Conservation (phyloP, 1,284 basidiomycete species). For the Pseudozyma tsukubaensis region DNA sequence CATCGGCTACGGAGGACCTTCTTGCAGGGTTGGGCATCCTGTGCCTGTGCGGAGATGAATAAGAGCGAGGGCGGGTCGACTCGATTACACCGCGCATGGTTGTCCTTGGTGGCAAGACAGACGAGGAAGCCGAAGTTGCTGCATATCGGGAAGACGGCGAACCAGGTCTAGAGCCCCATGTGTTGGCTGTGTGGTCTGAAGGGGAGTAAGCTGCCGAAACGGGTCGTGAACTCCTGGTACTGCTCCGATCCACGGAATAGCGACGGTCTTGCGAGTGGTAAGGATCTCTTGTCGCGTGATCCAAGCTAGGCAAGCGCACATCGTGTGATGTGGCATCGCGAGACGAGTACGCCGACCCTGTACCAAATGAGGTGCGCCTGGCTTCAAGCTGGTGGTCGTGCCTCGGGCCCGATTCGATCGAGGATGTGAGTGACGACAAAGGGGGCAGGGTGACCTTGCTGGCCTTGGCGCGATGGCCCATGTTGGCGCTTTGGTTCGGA, state of each 20-base stretch:
- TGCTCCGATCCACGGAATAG: slow-evolving; percentile 8
- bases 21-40: slow-evolving; percentile 9
- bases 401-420: slow-evolving; percentile 21
- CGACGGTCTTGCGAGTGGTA: not conserved
- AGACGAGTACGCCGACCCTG: not conserved
- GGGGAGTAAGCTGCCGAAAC: slow-evolving; percentile 1
- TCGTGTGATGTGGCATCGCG: not conserved
- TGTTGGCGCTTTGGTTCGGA: not conserved
- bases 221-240: not conserved
- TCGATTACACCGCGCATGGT: slow-evolving; percentile 12
- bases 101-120: not conserved
- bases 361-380: not conserved
- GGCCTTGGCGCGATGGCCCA: slow-evolving; percentile 16
- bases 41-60: slow-evolving; percentile 31
- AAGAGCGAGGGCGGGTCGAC: slow-evolving; percentile 23
- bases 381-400: not conserved
- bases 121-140: not conserved
- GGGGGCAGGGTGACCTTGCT: slow-evolving; percentile 36
- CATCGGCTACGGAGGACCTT: slow-evolving; percentile 23
- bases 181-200: not conserved
- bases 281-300: not conserved
- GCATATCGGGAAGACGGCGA: not conserved
- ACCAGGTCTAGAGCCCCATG: not conserved
- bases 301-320: not conserved
- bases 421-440: slow-evolving; percentile 36